phyloP scores from a whole-genome alignment of 345 rosid genomes.

The Salix viminalis region DNA sequence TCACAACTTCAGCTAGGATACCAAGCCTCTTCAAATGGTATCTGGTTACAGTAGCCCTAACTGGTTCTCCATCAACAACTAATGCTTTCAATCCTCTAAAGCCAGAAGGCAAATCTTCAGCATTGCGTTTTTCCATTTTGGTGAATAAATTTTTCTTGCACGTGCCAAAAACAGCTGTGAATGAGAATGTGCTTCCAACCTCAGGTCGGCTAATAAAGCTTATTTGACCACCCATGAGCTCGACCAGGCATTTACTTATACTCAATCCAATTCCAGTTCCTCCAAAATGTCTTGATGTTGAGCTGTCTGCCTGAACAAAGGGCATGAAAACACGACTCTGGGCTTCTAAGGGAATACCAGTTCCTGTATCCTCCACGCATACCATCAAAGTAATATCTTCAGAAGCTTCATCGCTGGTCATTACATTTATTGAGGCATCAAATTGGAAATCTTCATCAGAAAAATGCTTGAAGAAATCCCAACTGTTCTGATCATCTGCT shows the following conservation, averaged over 20 bases:
- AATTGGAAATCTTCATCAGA: constrained; percentile 38
- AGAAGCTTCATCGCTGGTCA: constrained; percentile 32
- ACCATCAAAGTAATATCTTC: constrained; percentile 59
- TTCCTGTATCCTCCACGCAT: constrained; percentile 92
- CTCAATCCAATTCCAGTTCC: constrained; percentile 99
- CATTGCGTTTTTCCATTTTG: constrained; percentile 44
- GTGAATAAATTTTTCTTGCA: constrained; percentile 32
- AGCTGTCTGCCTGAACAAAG: constrained; percentile 97
- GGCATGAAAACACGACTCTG: constrained; percentile 92
- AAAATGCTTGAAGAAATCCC: constrained; percentile 78
- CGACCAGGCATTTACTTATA: constrained; percentile 87
- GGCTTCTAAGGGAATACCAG: constrained; percentile 79
- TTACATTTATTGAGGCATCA: constrained; percentile 32
- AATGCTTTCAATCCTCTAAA: constrained; percentile 77
- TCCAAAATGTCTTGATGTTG: constrained; percentile 84
- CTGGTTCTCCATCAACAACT: constrained; percentile 78
- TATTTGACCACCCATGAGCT: constrained; percentile 91
- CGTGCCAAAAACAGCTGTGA: constrained; percentile 59
- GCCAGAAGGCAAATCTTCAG: constrained; percentile 62
- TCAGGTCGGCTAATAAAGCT: constrained; percentile 71
- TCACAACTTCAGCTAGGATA: constrained; percentile 58
- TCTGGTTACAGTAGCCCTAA: constrained; percentile 82
- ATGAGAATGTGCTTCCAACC: constrained; percentile 84
- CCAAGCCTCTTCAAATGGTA: constrained; percentile 95
- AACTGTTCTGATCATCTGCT: constrained; percentile 75